phyloP scores from a whole-genome alignment of 2,329 filamentous ascomycete species.

The Berkeleyomyces basicola region DNA sequence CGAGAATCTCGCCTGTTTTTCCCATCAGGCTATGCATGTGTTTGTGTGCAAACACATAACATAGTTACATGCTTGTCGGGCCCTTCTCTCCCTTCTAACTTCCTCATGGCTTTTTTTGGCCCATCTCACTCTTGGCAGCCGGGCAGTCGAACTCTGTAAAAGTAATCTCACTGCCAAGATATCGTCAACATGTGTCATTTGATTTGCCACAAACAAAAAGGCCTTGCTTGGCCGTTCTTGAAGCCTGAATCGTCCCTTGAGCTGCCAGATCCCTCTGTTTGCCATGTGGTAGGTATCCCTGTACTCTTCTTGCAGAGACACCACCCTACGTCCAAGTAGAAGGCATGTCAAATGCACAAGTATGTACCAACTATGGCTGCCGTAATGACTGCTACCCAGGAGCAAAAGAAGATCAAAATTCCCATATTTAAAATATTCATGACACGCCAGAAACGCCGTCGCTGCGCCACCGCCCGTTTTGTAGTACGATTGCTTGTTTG shows the following conservation, averaged over 20 bases:
- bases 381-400: not conserved
- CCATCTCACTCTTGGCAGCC: not conserved
- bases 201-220: not conserved
- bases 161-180: not conserved
- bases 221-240: too few species aligned
- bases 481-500: not conserved
- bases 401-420: not conserved
- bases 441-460: slow-evolving; percentile 5
- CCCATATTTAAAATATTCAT: not conserved
- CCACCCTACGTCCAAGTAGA: too few species aligned
- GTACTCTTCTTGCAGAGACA: too few species aligned
- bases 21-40: not conserved
- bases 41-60: not conserved
- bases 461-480: slow-evolving; percentile 3
- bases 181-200: not conserved
- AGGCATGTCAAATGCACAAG: too few species aligned
- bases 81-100: not conserved
- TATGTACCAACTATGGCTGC: too few species aligned
- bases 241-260: too few species aligned
- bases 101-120: not conserved
- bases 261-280: too few species aligned
- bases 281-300: too few species aligned
- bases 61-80: not conserved
- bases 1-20: too few species aligned
- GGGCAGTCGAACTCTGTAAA: too few species aligned